These are phyloP conservation scores for Oryza longistaminata DNA, from an alignment of 176 grass and related monocot species.

Conservation along the genomic window DNA sequence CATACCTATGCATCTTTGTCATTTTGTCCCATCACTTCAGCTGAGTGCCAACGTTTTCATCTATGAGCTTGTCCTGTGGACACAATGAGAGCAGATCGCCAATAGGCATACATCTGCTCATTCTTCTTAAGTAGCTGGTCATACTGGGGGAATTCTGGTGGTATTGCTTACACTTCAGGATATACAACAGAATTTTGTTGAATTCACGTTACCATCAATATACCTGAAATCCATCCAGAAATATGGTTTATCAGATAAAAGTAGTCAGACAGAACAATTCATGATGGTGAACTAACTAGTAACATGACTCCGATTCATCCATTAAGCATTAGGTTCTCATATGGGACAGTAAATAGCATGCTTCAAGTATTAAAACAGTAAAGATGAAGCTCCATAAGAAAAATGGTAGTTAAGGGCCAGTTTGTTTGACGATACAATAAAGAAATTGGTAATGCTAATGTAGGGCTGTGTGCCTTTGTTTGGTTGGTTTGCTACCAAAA, in stretches of 20 bases:
- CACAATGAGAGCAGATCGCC: conserved; percentile 90
- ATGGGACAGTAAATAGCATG: conserved; percentile 4
- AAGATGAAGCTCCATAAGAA: background rate
- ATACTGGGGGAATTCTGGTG: conserved; percentile 95
- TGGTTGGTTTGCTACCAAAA: background rate
- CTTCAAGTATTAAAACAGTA: background rate
- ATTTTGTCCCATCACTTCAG: conserved; percentile 97
- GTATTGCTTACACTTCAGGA: conserved; percentile 95
- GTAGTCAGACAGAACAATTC: background rate
- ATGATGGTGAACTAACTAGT: background rate
- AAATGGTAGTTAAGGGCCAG: background rate
- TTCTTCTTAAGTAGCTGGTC: conserved; percentile 46
- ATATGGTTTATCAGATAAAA: conserved; percentile 15
- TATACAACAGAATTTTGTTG: conserved; percentile 96
- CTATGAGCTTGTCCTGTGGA: conserved; percentile 80
- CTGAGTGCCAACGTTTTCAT: conserved; percentile 90
- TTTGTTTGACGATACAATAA: background rate
- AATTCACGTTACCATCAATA: conserved; percentile 84
- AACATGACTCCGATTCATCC: background rate
- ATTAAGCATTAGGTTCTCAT: background rate
- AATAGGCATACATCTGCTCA: conserved; percentile 98
- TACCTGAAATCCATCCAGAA: conserved; percentile 48
- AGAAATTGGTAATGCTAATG: background rate
- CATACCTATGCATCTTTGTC: conserved; percentile 97
- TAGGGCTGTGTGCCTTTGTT: background rate